phyloP scores from a whole-genome alignment of 305 asterid species.

The Petunia hybrid region DNA sequence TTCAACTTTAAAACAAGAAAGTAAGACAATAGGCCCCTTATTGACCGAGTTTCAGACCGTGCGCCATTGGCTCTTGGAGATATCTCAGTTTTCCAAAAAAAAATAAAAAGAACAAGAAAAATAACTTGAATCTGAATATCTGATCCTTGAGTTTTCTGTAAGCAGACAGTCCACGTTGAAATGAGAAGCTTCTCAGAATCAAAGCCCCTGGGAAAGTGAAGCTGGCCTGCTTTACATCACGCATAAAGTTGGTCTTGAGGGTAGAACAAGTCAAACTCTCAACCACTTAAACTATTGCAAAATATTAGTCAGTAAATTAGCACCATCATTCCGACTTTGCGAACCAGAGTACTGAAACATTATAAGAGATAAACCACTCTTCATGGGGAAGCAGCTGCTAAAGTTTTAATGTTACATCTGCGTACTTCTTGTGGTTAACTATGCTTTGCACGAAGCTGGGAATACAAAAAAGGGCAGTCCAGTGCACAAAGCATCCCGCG shows the following conservation, averaged over 20 bases:
- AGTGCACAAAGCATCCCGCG: too few relatives aligned
- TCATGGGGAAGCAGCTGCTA: neutral
- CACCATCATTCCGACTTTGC: neutral
- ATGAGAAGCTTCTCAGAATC: neutral
- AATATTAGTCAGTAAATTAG: conserved; percentile 13
- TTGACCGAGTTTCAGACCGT: too few relatives aligned
- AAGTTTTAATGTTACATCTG: neutral
- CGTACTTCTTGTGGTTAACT: conserved; percentile 8
- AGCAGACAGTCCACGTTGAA: neutral
- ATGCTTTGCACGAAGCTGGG: neutral
- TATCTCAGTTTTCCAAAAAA: too few relatives aligned
- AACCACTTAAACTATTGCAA: conserved; percentile 7
- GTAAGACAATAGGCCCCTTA: too few relatives aligned
- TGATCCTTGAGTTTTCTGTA: neutral
- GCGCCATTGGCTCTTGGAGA: too few relatives aligned
- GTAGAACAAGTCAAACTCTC: neutral
- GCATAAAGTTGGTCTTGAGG: neutral
- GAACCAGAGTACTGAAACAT: neutral
- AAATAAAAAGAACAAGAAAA: too few relatives aligned
- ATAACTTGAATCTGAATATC: neutral
- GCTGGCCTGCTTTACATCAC: conserved; percentile 7
- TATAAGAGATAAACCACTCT: conserved; percentile 3
- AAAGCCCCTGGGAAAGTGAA: neutral
- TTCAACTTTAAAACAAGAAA: too few relatives aligned
- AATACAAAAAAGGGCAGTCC: neutral